A percentile compares a stretch with the other conserved stretches of the same genome.
These are phyloP conservation scores for Arabis hirsuta DNA, from an alignment of 345 rosid species.

Conservation along the genomic window DNA sequence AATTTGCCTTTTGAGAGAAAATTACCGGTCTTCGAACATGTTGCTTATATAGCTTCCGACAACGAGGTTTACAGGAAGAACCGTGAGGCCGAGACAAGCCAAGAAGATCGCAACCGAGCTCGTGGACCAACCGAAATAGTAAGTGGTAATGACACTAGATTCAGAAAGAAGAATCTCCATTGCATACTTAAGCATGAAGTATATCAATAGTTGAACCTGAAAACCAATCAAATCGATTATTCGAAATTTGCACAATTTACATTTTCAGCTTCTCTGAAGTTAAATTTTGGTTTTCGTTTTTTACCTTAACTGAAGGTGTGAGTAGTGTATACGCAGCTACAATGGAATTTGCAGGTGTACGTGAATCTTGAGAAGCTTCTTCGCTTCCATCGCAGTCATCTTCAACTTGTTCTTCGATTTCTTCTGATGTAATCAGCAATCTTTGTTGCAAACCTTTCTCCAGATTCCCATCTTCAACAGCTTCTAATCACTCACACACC, in stretches of 20 bases:
- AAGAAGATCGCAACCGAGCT: slow-evolving; percentile 81
- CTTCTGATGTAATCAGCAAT: slow-evolving; percentile 67
- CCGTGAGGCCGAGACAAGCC: slow-evolving; percentile 89
- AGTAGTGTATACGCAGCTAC: slow-evolving; percentile 76
- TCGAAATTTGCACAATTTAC: neutral
- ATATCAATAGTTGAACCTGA: slow-evolving; percentile 93
- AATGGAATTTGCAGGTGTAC: slow-evolving; percentile 67
- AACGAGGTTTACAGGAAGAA: slow-evolving; percentile 86
- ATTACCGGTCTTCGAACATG: slow-evolving; percentile 96
- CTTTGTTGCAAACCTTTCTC: slow-evolving; percentile 77
- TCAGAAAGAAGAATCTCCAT: slow-evolving; percentile 96
- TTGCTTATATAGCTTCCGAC: slow-evolving; percentile 95
- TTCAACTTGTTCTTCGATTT: slow-evolving; percentile 55
- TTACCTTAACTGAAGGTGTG: slow-evolving; percentile 94
- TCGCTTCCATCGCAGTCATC: slow-evolving; percentile 68
- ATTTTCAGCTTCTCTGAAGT: slow-evolving; percentile 5
- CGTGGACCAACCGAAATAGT: slow-evolving; percentile 88
- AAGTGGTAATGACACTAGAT: slow-evolving; percentile 84
- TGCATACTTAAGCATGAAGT: slow-evolving; percentile 93
- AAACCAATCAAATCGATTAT: slow-evolving; percentile 7
- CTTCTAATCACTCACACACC: slow-evolving; percentile 47
- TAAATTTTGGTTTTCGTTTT: neutral
- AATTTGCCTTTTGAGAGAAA: neutral
- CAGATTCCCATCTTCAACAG: slow-evolving; percentile 55
- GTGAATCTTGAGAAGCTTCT: slow-evolving; percentile 62